These are phyloP conservation scores for Parascedosporium putredinis DNA, from an alignment of 2,329 filamentous ascomycete species.

Conservation along the genomic window DNA sequence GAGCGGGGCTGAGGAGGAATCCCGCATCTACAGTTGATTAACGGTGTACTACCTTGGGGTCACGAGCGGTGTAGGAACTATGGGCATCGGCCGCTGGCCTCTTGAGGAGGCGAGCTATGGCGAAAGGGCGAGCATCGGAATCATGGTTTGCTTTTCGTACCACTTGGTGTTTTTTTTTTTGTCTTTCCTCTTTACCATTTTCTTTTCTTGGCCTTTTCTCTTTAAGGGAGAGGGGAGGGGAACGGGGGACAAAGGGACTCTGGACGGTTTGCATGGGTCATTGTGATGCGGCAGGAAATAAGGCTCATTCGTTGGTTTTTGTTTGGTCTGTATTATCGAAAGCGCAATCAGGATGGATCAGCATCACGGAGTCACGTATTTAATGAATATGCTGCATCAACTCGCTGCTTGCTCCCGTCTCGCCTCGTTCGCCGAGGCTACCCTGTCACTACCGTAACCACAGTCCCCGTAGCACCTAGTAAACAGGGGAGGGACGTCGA, in stretches of 20 bases:
- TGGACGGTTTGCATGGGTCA: not conserved
- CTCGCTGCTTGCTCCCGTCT: too few relatives aligned
- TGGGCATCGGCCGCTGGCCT: too few relatives aligned
- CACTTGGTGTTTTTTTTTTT: not conserved
- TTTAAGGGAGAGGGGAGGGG: too few relatives aligned
- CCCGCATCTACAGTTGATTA: not conserved
- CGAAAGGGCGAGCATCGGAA: not conserved
- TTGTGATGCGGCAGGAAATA: not conserved
- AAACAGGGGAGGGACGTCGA: too few relatives aligned
- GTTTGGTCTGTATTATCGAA: not conserved
- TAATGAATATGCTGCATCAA: not conserved
- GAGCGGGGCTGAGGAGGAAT: conserved; percentile 12
- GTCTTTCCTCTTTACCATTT: not conserved
- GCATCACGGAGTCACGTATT: not conserved
- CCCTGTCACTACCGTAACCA: too few relatives aligned
- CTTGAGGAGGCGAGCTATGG: not conserved
- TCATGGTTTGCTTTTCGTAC: not conserved
- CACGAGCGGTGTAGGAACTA: not conserved
- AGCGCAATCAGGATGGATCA: not conserved
- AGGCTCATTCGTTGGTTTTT: too few relatives aligned
- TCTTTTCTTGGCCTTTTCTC: too few relatives aligned
- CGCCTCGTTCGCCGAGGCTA: too few relatives aligned
- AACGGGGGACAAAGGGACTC: too few relatives aligned
- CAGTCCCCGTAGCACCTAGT: too few relatives aligned
- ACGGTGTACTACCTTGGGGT: not conserved